Conservation (phyloP, 768 basidiomycete species). For the Mycena leptocephala region DNA sequence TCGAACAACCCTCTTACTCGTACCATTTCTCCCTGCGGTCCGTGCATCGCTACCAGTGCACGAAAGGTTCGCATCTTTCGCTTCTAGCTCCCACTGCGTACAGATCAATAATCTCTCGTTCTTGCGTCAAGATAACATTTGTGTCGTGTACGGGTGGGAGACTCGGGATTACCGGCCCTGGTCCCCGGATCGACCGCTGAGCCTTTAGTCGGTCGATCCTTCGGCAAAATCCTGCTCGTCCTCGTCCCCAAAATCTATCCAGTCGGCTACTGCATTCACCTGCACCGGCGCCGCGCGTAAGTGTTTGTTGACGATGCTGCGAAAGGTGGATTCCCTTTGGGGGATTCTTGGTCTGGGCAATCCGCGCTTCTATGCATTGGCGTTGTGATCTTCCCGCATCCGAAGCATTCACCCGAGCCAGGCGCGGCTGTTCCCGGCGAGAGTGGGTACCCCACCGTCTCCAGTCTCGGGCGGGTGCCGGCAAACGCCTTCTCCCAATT, state of each 20-base stretch:
- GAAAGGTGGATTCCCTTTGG: constrained; percentile 1
- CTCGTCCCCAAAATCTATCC: constrained; percentile 29
- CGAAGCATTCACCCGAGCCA: constrained; percentile 29
- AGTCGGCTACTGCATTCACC: constrained; percentile 18
- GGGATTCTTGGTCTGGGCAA: constrained; percentile 16
- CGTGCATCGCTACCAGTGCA: constrained; percentile 36
- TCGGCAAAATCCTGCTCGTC: constrained; percentile 41
- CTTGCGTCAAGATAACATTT: neutral
- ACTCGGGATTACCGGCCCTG: constrained; percentile 7
- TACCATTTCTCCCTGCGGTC: constrained; percentile 34
- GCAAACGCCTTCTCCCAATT: neutral
- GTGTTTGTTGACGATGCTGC: constrained; percentile 6
- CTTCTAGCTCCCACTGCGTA: constrained; percentile 25
- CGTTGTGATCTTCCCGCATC: constrained; percentile 11
- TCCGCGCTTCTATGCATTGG: constrained; percentile 8
- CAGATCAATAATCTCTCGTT: constrained; percentile 9
- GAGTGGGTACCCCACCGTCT: constrained; percentile 26
- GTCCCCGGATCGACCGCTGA: constrained; percentile 8
- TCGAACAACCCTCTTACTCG: no score
- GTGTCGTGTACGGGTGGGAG: constrained; percentile 17
- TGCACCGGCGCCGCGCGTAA: neutral
- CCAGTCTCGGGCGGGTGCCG: neutral
- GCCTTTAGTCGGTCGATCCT: constrained; percentile 41
- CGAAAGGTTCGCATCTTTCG: constrained; percentile 38
- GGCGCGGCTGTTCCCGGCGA: constrained; percentile 8